phyloP scores from a whole-genome alignment of 192 early-diverging fungal species.

The Umbelopsis sp. region DNA sequence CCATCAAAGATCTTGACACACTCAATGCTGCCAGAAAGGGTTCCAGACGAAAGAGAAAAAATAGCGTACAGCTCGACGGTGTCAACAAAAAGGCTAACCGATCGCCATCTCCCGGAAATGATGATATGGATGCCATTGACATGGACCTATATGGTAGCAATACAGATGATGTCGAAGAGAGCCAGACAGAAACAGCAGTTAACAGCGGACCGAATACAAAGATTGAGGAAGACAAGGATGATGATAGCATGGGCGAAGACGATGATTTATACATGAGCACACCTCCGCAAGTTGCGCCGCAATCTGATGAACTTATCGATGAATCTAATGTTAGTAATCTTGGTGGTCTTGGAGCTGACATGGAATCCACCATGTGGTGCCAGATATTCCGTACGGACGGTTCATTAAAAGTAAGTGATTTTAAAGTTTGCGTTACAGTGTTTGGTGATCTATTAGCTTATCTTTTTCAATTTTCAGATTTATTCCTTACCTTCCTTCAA shows the following conservation, averaged over 20 bases:
- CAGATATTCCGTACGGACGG: constrained; percentile 65
- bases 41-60: constrained; percentile 15
- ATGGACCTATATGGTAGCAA: constrained; percentile 46
- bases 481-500: constrained; percentile 57
- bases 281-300: background rate
- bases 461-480: constrained; percentile 35
- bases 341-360: constrained; percentile 31
- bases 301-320: constrained; percentile 22
- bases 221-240: constrained; percentile 51
- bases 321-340: constrained; percentile 45
- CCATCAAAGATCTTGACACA: constrained; percentile 28
- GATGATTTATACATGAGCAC: constrained; percentile 5
- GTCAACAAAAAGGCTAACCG: constrained; percentile 1
- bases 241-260: constrained; percentile 38
- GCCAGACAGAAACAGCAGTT: background rate
- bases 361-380: constrained; percentile 63
- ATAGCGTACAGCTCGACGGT: background rate
- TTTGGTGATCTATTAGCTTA: too few relatives aligned
- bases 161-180: background rate
- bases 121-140: constrained; percentile 50
- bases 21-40: constrained; percentile 1
- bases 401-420: constrained; percentile 55
- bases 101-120: constrained; percentile 20
- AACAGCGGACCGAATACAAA: constrained; percentile 3
- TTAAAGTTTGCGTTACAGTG: background rate